Conservation (phyloP, 495 filamentous ascomycete species). For the Hypomontagnella monticulosa region DNA sequence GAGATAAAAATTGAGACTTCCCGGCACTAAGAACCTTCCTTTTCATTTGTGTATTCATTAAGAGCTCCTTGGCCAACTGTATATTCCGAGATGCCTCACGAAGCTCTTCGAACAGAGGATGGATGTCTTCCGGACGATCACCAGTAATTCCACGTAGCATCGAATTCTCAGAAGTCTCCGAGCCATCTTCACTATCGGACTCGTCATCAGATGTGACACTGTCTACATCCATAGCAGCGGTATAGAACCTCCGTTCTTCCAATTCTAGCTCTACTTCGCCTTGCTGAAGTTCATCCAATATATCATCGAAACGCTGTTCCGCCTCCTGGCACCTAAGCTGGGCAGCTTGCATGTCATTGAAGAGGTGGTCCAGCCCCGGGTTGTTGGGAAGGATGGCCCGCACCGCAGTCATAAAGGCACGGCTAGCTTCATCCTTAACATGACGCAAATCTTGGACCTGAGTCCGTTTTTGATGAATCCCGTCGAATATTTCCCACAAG, state of each 20-base stretch:
- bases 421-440: constrained; percentile 38
- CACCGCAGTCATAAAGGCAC: constrained; percentile 43
- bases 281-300: constrained; percentile 37
- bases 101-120: constrained; percentile 44
- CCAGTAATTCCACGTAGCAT: constrained; percentile 41
- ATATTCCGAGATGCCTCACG: constrained; percentile 41
- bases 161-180: constrained; percentile 34
- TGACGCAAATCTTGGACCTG: constrained; percentile 37
- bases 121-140: constrained; percentile 40
- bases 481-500: constrained; percentile 32
- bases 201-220: constrained; percentile 18
- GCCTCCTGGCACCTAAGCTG: constrained; percentile 36
- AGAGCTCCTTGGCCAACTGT: constrained; percentile 44
- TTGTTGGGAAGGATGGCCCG: constrained; percentile 33
- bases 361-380: constrained; percentile 33
- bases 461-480: constrained; percentile 29
- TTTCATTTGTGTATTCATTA: constrained; percentile 45
- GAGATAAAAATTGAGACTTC: constrained; percentile 42
- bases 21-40: constrained; percentile 38
- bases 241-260: constrained; percentile 39
- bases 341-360: constrained; percentile 39
- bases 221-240: constrained; percentile 25
- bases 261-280: constrained; percentile 26
- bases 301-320: constrained; percentile 41
- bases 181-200: constrained; percentile 28